Percentiles rank a stretch among this genome's conserved stretches.
Conservation (phyloP, 805 yeast species). For the Yarrowia sp. region DNA sequence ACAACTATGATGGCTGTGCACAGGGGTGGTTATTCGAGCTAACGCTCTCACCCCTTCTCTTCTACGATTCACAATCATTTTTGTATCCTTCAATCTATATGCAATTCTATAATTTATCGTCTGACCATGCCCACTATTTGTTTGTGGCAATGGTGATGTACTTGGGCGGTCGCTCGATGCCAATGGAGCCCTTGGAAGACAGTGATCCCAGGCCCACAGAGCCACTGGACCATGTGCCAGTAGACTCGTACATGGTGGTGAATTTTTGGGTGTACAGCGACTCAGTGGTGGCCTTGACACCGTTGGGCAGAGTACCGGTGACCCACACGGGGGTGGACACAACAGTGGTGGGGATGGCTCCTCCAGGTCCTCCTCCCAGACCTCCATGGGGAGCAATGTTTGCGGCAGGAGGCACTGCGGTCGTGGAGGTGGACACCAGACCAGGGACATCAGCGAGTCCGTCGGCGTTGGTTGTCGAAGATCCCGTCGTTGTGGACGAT, state of each 20-base stretch:
- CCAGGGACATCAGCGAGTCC: conserved; percentile 1
- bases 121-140: not conserved
- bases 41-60: too few relatives aligned
- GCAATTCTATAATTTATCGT: conserved; percentile 14
- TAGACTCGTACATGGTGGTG: conserved; percentile 39
- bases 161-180: conserved; percentile 40
- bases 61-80: not conserved
- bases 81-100: not conserved
- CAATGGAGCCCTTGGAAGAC: conserved; percentile 62
- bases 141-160: conserved; percentile 28
- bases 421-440: conserved; percentile 21
- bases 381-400: conserved; percentile 28
- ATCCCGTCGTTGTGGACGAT: not conserved
- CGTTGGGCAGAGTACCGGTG: conserved; percentile 33
- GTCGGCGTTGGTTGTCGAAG: not conserved
- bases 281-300: conserved; percentile 40
- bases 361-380: conserved; percentile 31
- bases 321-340: conserved; percentile 32
- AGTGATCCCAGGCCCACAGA: conserved; percentile 66
- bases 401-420: conserved; percentile 27
- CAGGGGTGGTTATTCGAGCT: too few relatives aligned
- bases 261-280: conserved; percentile 47
- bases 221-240: conserved; percentile 58
- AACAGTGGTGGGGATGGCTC: conserved; percentile 26
- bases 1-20: too few relatives aligned